A percentile compares a stretch with the other conserved stretches of the same genome.
These are phyloP conservation scores for Amylocystis lapponica DNA, from an alignment of 768 basidiomycete genomes.

Conservation along the genomic window DNA sequence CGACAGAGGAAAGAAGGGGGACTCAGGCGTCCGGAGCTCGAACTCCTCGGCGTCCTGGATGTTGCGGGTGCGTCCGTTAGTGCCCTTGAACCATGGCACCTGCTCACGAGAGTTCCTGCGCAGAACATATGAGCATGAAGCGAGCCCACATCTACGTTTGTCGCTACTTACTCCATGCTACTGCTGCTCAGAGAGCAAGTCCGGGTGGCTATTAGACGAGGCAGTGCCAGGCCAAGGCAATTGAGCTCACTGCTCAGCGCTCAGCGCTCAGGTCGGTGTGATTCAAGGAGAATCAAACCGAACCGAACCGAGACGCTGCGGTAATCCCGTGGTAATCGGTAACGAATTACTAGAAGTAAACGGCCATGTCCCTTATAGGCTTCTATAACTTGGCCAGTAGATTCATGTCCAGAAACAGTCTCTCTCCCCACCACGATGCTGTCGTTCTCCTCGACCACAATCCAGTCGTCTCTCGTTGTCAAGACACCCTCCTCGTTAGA, in stretches of 20 bases:
- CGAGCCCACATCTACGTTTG: background rate
- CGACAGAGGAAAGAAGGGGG: background rate
- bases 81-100: constrained; percentile 10
- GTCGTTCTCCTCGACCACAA: constrained; percentile 9
- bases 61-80: constrained; percentile 1
- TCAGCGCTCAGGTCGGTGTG: too few species aligned
- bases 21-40: constrained; percentile 13
- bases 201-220: too few species aligned
- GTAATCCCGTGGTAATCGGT: too few species aligned
- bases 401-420: background rate
- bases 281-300: too few species aligned
- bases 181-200: too few species aligned
- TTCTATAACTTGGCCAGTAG: background rate
- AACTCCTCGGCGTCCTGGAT: constrained; percentile 15
- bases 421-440: too few species aligned
- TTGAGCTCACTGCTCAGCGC: too few species aligned
- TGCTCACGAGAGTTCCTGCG: background rate
- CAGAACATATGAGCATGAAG: background rate
- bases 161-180: too few species aligned
- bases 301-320: too few species aligned
- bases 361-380: too few species aligned
- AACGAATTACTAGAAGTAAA: too few species aligned
- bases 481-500: background rate
- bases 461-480: constrained; percentile 4
- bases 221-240: too few species aligned